A percentile compares a stretch with the other conserved stretches of the same genome.
Conservation (phyloP, 2,329 filamentous ascomycete genomes). For the Beauveria caledonica region DNA sequence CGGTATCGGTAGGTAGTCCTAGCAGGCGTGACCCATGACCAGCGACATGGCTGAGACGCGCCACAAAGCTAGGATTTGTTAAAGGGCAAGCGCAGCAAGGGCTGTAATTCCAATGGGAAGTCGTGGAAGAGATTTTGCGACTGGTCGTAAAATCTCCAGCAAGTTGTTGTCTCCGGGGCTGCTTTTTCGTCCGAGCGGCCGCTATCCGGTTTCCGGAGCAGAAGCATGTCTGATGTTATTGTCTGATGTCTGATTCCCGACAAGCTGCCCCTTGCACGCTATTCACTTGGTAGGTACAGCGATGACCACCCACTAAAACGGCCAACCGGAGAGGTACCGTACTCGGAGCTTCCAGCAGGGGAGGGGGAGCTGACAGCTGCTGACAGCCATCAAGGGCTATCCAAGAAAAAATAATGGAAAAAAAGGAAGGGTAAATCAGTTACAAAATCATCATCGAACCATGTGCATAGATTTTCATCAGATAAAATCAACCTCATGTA, state of each 20-base stretch:
- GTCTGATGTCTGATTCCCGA: background rate
- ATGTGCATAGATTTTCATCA: too few relatives aligned
- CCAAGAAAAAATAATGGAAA: too few relatives aligned
- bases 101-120: background rate
- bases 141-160: background rate
- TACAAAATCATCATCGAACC: too few relatives aligned
- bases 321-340: background rate
- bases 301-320: background rate
- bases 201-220: constrained; percentile 1
- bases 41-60: constrained; percentile 4
- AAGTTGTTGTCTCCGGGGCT: background rate
- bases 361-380: too few relatives aligned
- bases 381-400: too few relatives aligned
- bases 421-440: too few relatives aligned
- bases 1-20: background rate
- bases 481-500: too few relatives aligned
- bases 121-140: background rate
- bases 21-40: constrained; percentile 5
- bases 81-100: background rate
- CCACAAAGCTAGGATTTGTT: background rate
- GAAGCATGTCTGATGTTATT: background rate
- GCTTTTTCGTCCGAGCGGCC: constrained; percentile 1
- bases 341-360: too few relatives aligned
- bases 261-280: background rate
- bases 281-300: too few relatives aligned